Evolutionary conservation across 2,329 filamentous ascomycete species (phyloP).

Genomic region (Dryadomyces sulphureus): DNA sequence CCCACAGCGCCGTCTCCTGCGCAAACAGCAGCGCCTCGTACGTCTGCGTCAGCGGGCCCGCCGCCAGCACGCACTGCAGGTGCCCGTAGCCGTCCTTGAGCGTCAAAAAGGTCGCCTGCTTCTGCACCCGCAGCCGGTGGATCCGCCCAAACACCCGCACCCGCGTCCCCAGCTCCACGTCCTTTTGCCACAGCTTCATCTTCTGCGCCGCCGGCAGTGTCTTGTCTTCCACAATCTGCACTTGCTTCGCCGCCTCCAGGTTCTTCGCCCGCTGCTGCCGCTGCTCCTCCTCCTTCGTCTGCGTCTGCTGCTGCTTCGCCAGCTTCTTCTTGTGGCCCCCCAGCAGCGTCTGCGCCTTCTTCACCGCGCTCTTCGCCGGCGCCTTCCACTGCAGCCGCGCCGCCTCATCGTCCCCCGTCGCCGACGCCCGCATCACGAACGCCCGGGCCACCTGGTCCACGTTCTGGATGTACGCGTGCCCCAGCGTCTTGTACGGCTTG

Average conservation of each 20-base stretch:
- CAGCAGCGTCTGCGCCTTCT: constrained; percentile 65
- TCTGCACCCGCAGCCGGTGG: constrained; percentile 67
- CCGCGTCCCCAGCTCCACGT: constrained; percentile 41
- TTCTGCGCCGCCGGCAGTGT: constrained; percentile 59
- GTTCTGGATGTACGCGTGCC: constrained; percentile 62
- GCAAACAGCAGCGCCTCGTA: constrained; percentile 80
- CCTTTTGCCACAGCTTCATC: constrained; percentile 45
- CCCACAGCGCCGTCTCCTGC: constrained; percentile 72
- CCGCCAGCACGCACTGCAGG: constrained; percentile 67
- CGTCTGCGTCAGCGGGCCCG: constrained; percentile 72
- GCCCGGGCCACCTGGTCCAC: constrained; percentile 36
- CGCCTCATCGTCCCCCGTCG: constrained; percentile 49
- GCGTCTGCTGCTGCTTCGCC: constrained; percentile 59
- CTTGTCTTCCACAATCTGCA: constrained; percentile 56
- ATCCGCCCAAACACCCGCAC: constrained; percentile 73
- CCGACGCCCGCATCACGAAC: constrained; percentile 56
- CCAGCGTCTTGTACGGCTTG: constrained; percentile 68
- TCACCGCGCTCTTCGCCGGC: constrained; percentile 68
- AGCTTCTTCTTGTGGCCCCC: constrained; percentile 75
- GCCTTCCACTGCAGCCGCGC: constrained; percentile 62
- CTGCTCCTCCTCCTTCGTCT: constrained; percentile 57
- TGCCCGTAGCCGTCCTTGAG: constrained; percentile 71
- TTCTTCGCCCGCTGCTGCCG: constrained; percentile 52
- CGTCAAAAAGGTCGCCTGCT: constrained; percentile 76
- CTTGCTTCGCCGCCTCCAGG: constrained; percentile 71